Conservation (phyloP, 352 stramenopile genomes). For the Phytophthora ramorum region DNA sequence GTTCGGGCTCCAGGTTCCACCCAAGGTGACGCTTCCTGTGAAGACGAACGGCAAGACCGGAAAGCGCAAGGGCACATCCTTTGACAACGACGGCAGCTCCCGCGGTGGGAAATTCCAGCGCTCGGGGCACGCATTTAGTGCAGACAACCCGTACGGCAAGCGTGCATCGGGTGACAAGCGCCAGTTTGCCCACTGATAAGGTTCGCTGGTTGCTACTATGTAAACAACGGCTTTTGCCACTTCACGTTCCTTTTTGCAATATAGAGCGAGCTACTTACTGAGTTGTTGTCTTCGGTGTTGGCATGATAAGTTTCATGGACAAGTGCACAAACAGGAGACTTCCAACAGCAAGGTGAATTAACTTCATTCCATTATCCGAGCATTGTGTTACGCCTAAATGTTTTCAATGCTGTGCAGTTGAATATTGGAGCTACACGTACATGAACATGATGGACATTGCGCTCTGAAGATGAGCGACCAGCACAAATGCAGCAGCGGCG, state of each 20-base stretch:
- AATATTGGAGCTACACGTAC: not conserved
- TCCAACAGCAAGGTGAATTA: too few relatives aligned
- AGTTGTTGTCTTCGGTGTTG: not conserved
- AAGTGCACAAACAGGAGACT: too few relatives aligned
- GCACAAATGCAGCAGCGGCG: too few relatives aligned
- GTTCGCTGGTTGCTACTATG: constrained; percentile 30
- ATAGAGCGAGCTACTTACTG: constrained; percentile 35
- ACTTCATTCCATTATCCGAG: too few relatives aligned
- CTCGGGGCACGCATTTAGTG: constrained; percentile 96
- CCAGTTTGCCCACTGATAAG: constrained; percentile 90
- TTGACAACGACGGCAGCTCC: constrained; percentile 54
- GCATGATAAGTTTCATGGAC: too few relatives aligned
- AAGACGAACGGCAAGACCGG: constrained; percentile 84
- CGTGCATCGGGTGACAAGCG: constrained; percentile 88
- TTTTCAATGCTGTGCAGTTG: not conserved
- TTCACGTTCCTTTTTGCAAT: constrained; percentile 37
- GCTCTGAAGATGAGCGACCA: too few relatives aligned
- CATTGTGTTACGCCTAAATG: too few relatives aligned
- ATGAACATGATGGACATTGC: too few relatives aligned
- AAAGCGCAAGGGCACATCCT: constrained; percentile 74
- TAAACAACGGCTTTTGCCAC: constrained; percentile 30
- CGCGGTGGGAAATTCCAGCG: constrained; percentile 69
- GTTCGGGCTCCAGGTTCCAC: constrained; percentile 98
- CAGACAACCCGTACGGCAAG: constrained; percentile 98
- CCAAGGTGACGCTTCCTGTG: constrained; percentile 96